phyloP scores from a whole-genome alignment of 2,329 filamentous ascomycete genomes.

The Scedosporium dehoogii region DNA sequence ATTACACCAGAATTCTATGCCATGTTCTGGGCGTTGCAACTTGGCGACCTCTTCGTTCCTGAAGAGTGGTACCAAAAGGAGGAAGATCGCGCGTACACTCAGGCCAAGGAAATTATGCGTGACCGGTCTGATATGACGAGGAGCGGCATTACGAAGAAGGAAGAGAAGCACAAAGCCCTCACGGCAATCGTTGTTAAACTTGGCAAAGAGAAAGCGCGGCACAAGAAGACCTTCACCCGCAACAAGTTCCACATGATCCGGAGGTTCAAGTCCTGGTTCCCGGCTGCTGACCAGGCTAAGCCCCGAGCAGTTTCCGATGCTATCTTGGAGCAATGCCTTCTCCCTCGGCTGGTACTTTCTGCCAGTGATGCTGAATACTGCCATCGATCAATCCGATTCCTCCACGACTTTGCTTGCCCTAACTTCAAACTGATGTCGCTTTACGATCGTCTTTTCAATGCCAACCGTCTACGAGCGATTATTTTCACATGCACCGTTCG shows the following conservation, averaged over 20 bases:
- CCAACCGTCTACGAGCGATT: slow-evolving; percentile 68
- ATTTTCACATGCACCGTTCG: slow-evolving; percentile 85
- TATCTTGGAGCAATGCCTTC: slow-evolving; percentile 79
- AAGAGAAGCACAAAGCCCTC: slow-evolving; percentile 59
- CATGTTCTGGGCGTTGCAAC: slow-evolving; percentile 83
- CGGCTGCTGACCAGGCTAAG: slow-evolving; percentile 46
- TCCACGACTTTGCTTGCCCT: slow-evolving; percentile 75
- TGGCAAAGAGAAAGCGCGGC: slow-evolving; percentile 11
- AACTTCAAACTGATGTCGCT: slow-evolving; percentile 81
- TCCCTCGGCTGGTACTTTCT: slow-evolving; percentile 80
- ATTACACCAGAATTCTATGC: slow-evolving; percentile 76
- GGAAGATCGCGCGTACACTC: slow-evolving; percentile 56
- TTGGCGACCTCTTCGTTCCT: slow-evolving; percentile 72
- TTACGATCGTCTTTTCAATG: slow-evolving; percentile 73
- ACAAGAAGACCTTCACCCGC: slow-evolving; percentile 8
- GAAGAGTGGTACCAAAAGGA: slow-evolving; percentile 70
- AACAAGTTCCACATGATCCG: slow-evolving; percentile 56
- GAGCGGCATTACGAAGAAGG: slow-evolving; percentile 54
- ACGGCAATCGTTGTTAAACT: slow-evolving; percentile 39
- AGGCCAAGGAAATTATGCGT: slow-evolving; percentile 55
- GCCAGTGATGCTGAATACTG: slow-evolving; percentile 82
- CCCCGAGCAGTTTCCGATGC: slow-evolving; percentile 54
- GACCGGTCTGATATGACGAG: slow-evolving; percentile 66
- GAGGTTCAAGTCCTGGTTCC: slow-evolving; percentile 74
- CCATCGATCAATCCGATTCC: slow-evolving; percentile 75